Base-by-base conservation (phyloP, 495 filamentous ascomycete genomes). In the Cercophora scortea region DNA sequence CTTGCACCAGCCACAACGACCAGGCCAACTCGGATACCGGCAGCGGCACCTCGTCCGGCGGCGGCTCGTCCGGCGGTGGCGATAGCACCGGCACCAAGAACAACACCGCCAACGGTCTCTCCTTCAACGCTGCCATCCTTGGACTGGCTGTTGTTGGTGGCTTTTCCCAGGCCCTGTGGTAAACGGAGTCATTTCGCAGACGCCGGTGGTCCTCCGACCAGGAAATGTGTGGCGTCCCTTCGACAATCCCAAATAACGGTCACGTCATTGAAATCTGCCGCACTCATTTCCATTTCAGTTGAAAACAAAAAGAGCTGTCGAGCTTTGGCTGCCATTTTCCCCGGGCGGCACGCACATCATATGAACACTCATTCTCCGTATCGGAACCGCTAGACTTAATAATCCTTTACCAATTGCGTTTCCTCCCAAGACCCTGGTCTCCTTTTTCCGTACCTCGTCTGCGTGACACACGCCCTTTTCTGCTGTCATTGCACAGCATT, bases 1-100 rank as follows among this genome's bases (percentile, higher is more conserved):
- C 42, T 41, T 91, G 87, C 76, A 61, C 58, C 48, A 73, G 70
- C 59, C 61, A 71, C 54, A 71, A 70, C 55, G 61, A 57, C 13
- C 58, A 63, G 13, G 73, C 72, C 53, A 76, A 71, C 66, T 56
- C 68, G 53, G 64, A 71, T 41, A 73, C 69, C 39, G 61, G 61
- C 40, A 44, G 51, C 41, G 57, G 57, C 53, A 61, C 54, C 60
- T 52, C 50, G 36, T 54, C 56, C 42, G 13, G 32, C 34, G 58
- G 58, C 49, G 40, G 59, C 42, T 54, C 54, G 51, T 34, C 34
- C 44, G 42, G 52, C 46, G 43, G 57, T 35, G 41, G 52, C 52
- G 42, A 42, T 50, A 46, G 54, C 46, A 45, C 33, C 49, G 53
- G 47, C 18, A 50, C 60, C 47, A 54, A 63, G 36, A 54, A 68